A percentile compares a stretch with the other conserved stretches of the same genome.
Conservation (phyloP, 1,284 basidiomycete genomes). For the Cryptococcus sp. region DNA sequence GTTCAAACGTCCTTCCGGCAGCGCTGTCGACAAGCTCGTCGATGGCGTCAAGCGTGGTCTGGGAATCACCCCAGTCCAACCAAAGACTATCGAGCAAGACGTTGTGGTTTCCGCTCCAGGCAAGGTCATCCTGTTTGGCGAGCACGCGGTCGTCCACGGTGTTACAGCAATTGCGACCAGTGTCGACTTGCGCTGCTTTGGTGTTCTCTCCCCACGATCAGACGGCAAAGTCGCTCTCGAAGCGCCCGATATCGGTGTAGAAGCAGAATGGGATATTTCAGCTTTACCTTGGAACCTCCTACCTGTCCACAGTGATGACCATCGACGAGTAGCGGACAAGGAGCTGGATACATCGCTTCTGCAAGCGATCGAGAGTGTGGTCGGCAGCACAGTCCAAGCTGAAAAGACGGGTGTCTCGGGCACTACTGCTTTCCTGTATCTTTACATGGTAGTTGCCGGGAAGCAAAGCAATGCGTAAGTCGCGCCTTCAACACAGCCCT, state of each 20-base stretch:
- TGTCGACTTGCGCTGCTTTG: slow-evolving; percentile 93
- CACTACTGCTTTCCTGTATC: slow-evolving; percentile 83
- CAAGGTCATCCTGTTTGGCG: slow-evolving; percentile 97
- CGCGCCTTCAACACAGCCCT: not conserved
- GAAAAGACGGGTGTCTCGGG: slow-evolving; percentile 60
- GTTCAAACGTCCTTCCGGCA: slow-evolving; percentile 38
- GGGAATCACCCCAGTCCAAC: slow-evolving; percentile 9
- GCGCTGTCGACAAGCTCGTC: slow-evolving; percentile 31
- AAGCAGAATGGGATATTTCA: slow-evolving; percentile 76
- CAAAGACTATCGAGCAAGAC: slow-evolving; percentile 53
- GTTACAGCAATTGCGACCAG: slow-evolving; percentile 94
- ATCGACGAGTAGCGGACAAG: slow-evolving; percentile 58
- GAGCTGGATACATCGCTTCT: slow-evolving; percentile 70
- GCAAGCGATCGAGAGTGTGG: slow-evolving; percentile 61
- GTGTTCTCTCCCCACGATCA: slow-evolving; percentile 70
- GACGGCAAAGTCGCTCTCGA: slow-evolving; percentile 76
- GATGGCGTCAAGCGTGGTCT: slow-evolving; percentile 40
- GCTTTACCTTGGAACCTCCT: slow-evolving; percentile 82
- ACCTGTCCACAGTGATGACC: slow-evolving; percentile 58
- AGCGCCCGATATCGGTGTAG: slow-evolving; percentile 80
- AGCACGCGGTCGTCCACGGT: slow-evolving; percentile 98
- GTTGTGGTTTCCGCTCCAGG: slow-evolving; percentile 89
- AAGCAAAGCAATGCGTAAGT: slow-evolving; percentile 62
- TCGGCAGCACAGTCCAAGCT: slow-evolving; percentile 23
- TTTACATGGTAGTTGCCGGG: slow-evolving; percentile 78